Conservation (phyloP, 2,329 filamentous ascomycete species). For the Pseudocercospora vitis region DNA sequence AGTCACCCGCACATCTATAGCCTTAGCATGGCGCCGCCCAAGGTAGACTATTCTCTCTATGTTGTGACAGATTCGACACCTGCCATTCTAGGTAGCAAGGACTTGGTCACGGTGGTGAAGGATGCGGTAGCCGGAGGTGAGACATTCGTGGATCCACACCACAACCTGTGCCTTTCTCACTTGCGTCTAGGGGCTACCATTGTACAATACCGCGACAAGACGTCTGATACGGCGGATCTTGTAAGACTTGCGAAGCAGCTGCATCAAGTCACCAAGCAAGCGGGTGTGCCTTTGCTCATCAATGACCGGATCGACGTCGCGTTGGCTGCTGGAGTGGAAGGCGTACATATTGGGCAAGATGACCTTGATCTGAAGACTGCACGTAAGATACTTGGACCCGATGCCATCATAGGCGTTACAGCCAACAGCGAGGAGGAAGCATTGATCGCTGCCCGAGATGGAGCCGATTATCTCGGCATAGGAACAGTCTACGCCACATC, state of each 20-base stretch:
- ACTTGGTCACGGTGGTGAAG: conserved; percentile 72
- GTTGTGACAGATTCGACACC: conserved; percentile 92
- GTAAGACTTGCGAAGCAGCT: conserved; percentile 70
- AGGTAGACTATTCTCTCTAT: conserved; percentile 77
- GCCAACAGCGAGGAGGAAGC: conserved; percentile 76
- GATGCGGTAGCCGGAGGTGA: conserved; percentile 71
- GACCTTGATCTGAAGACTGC: conserved; percentile 73
- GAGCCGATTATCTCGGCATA: conserved; percentile 89
- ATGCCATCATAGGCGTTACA: conserved; percentile 85
- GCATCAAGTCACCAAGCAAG: conserved; percentile 66
- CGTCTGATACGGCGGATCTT: conserved; percentile 68
- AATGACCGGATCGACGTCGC: conserved; percentile 93
- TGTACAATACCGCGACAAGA: conserved; percentile 91
- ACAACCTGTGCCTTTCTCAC: conserved; percentile 13
- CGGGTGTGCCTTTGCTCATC: conserved; percentile 78
- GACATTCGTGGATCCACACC: conserved; percentile 16
- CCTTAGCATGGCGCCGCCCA: conserved; percentile 23
- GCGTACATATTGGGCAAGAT: conserved; percentile 93
- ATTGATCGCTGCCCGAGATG: conserved; percentile 65
- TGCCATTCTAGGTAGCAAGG: conserved; percentile 70
- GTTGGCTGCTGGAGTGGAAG: conserved; percentile 80
- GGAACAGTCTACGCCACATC: conserved; percentile 85
- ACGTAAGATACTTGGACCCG: conserved; percentile 68
- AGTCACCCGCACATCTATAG: conserved; percentile 9
- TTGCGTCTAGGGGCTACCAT: conserved; percentile 65